Evolutionary conservation across 2,329 filamentous ascomycete species (phyloP), one percentile per base, ranked within the genome.

Genomic region (Lecanicillium sp.): DNA sequence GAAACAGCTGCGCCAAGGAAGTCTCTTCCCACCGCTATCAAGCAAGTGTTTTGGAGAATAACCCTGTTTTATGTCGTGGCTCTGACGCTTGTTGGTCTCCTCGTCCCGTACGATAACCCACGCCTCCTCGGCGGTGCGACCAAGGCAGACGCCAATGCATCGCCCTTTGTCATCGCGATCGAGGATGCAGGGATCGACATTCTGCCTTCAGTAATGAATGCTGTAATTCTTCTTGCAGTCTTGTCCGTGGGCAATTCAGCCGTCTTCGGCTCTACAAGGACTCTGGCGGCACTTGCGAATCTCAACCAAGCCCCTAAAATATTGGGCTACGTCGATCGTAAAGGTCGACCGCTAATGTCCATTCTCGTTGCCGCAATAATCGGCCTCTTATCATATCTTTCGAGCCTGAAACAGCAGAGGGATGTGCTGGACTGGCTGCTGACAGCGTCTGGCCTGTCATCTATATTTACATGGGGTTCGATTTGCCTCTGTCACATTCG

Each of bases 31-130:
- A 84, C 77, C 1, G 86, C 86, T 10, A 78, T 87, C 51, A 89
- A 88, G 62, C 85, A 89, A 57, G 84, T 92, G 17, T 90, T 90
- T 59, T 92, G 86, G 86, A 81, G 87, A 51, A 89, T 90, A 55
- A 74, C 77, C 4, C 69, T 88, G 37, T 92, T 94, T 65, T 94
- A 92, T 62, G 69, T 92, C 37, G 77, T 89, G 19, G 83, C 82
- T 2, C 71, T 92, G 5, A 76, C 76, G 11, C 63, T 92, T 4
- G 76, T 94, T 40, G 85, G 87, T 28, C 69, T 90, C 2, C 66
- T 90, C 3, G 84, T 94, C 0, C 81, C 81, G 0, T 87, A 81
- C 56, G 33, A 44, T 17, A 46, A 46, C 44, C 68, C 37, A 51
- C 49, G 17, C 71, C 67, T 42, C 13, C 30, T 32, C 17, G 40